Evolutionary conservation across 768 basidiomycete genomes (phyloP).

Genomic region (Zangia roseola): DNA sequence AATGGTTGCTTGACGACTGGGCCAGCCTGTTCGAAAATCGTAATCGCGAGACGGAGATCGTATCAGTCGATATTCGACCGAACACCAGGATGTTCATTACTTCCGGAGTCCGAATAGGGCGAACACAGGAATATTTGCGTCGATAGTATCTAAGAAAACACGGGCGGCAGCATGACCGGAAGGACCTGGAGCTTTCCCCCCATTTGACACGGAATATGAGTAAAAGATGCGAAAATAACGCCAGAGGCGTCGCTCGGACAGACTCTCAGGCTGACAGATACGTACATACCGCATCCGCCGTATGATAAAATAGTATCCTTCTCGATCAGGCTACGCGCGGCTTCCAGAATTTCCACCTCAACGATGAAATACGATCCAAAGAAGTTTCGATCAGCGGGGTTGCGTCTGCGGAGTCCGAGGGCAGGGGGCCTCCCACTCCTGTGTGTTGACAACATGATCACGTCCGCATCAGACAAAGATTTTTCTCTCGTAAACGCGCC

Average conservation of each 20-base stretch:
- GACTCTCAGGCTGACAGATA: not conserved
- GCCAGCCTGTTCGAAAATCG: not conserved
- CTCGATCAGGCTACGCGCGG: constrained; percentile 28
- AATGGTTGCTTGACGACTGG: constrained; percentile 2
- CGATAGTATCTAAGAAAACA: constrained; percentile 6
- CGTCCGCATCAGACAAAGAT: constrained; percentile 10
- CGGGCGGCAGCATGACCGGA: constrained; percentile 35
- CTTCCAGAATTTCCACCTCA: constrained; percentile 53
- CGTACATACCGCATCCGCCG: constrained; percentile 23
- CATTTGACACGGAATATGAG: constrained; percentile 38
- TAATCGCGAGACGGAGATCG: not conserved
- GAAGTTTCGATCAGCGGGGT: constrained; percentile 53
- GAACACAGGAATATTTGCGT: no score
- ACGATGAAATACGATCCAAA: constrained; percentile 55
- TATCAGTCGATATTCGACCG: no score
- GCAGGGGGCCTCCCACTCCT: constrained; percentile 58
- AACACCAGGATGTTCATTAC: no score
- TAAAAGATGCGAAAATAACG: no score
- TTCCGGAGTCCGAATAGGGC: not conserved
- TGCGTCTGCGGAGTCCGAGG: constrained; percentile 52
- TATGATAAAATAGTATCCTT: constrained; percentile 25
- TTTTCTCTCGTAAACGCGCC: not conserved
- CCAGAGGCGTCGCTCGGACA: not conserved
- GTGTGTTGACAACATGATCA: not conserved
- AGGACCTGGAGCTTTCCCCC: constrained; percentile 55